Evolutionary conservation across 2,329 filamentous ascomycete genomes (phyloP).

Genomic region (Colletotrichum musae): DNA sequence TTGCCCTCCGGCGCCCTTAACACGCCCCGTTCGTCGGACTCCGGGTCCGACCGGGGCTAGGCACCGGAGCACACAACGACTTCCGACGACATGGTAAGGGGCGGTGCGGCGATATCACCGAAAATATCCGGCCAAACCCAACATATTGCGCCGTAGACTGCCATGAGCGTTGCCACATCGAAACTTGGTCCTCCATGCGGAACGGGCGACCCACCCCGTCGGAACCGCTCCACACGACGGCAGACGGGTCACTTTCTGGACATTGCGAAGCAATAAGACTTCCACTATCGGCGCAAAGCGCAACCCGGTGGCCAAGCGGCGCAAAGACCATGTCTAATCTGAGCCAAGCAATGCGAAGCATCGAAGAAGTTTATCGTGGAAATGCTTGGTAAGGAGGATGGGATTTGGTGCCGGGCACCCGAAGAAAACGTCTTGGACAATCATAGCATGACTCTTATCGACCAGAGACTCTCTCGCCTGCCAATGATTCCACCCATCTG

Average conservation of each 20-base stretch:
- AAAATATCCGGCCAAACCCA: too few relatives aligned
- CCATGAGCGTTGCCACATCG: too few relatives aligned
- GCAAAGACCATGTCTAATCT: constrained; percentile 16
- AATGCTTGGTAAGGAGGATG: not conserved
- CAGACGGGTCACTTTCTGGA: not conserved
- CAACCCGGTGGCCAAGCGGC: not conserved
- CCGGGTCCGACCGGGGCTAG: too few relatives aligned
- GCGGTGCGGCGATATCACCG: too few relatives aligned
- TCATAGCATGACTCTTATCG: constrained; percentile 18
- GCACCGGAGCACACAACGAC: too few relatives aligned
- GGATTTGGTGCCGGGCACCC: not conserved
- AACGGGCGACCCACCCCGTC: not conserved
- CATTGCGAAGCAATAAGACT: not conserved
- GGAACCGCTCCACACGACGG: not conserved
- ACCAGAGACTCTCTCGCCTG: not conserved
- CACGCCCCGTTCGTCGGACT: too few relatives aligned
- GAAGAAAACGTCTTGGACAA: not conserved
- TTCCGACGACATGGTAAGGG: too few relatives aligned
- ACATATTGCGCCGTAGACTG: too few relatives aligned
- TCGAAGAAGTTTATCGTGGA: not conserved
- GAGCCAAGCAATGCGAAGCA: not conserved
- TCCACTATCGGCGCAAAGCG: not conserved
- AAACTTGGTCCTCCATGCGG: not conserved
- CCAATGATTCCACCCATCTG: not conserved
- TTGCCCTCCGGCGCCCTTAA: too few relatives aligned